Base-by-base conservation (phyloP, 1,284 basidiomycete genomes). In the Puccinia hordei region DNA sequence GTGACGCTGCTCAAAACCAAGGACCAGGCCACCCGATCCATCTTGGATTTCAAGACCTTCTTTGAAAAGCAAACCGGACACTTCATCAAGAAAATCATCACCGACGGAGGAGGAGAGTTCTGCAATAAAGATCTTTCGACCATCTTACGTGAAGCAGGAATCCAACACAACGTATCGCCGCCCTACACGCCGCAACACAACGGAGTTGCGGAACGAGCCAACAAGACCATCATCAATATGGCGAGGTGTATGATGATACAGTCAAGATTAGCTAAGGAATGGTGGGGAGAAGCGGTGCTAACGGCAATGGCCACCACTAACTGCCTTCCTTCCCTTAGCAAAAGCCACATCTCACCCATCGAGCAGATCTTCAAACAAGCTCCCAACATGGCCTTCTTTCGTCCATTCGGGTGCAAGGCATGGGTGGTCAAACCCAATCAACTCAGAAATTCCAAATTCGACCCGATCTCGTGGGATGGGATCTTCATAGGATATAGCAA, bases 31-130 rank as follows among this genome's bases (percentile, higher is more conserved):
- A 49, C 49, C 57, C 13, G n/a, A 15, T 10, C 72, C 24, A 49
- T 61, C 17, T 33, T 49, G n/a, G 22, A 38, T 4, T 74, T 33
- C 55, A 59, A 74, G 44, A 4, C n/a, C 8, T 44, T 74, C n/a
- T 59, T 74, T 24, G 55, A 74, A n/a, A 41, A 74, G 1, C 38
- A 74, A 30, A 41, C 35, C 12, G 35, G 35, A 1, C 4, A 38
- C 4, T 10, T 27, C 13, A 41, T 74, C 15, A 57, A 55, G 3
- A 74, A 61, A 24, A 19, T 74, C 2, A 74, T 59, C 38, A 59
- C 53, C 15, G 55, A 74, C 41, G 41, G 72, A 10, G 24, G 72
- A 33, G n/a, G 72, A 46, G 66, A 69, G 13, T 44, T 69, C 66
- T n/a, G 35, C 38, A 49, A 49, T 19, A 13, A 5, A 1, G 4